A percentile compares a stretch with the other conserved stretches of the same genome.
phyloP scores from a whole-genome alignment of 2,329 filamentous ascomycete genomes.

The Pseudogymnoascus sp. region DNA sequence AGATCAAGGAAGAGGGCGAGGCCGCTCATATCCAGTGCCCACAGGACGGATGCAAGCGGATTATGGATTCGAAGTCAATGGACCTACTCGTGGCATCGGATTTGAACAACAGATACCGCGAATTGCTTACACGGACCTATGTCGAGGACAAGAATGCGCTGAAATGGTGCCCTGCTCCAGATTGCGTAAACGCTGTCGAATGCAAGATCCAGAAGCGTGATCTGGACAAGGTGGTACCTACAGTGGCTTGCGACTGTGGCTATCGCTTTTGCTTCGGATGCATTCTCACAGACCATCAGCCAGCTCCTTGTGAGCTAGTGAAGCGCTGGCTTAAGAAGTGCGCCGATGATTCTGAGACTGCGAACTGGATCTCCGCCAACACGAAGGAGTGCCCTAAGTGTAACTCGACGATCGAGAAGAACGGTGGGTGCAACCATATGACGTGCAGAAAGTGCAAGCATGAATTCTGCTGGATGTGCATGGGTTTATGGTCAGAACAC shows the following conservation, averaged over 20 bases:
- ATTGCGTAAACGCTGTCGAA: conserved; percentile 89
- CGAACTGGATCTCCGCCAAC: conserved; percentile 98
- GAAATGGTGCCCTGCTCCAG: conserved; percentile 97
- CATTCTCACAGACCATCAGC: conserved; percentile 82
- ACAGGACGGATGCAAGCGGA: conserved; percentile 76
- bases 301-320: conserved; percentile 82
- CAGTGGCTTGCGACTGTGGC: conserved; percentile 77
- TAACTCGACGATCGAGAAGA: conserved; percentile 97
- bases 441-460: conserved; percentile 93
- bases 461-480: conserved; percentile 99
- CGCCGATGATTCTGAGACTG: conserved; percentile 94
- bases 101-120: conserved; percentile 62
- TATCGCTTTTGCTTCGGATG: conserved; percentile 95
- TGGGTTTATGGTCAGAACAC: conserved; percentile 98
- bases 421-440: conserved; percentile 97
- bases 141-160: conserved; percentile 94
- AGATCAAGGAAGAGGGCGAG: conserved; percentile 93
- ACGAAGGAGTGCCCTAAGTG: conserved; percentile 98
- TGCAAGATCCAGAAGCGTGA: conserved; percentile 85
- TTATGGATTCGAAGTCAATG: conserved; percentile 85
- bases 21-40: conserved; percentile 93
- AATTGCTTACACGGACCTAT: conserved; percentile 85
- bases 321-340: conserved; percentile 98
- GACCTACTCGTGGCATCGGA: conserved; percentile 63
- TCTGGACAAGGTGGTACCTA: conserved; percentile 77